phyloP scores from a whole-genome alignment of 139 green algal species.

The Marvania coccoides region DNA sequence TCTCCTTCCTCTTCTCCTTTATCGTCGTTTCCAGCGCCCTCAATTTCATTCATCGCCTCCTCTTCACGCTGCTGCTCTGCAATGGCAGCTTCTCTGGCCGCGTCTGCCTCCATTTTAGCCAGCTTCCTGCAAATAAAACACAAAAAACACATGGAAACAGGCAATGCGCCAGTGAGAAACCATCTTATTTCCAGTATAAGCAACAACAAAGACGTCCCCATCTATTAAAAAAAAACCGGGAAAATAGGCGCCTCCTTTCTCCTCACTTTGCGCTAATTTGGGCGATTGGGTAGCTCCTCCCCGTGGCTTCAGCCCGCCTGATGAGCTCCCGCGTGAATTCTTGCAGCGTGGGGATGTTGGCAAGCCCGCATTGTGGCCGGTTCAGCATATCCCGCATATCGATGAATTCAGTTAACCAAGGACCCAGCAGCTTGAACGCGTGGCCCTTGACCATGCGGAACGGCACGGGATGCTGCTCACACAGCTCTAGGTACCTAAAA shows the following conservation, averaged over 20 bases:
- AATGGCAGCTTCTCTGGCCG: conserved; percentile 34
- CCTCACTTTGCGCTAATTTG: conserved; percentile 24
- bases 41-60: conserved; percentile 24
- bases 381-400: conserved; percentile 79
- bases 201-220: neutral
- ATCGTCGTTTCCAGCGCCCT: no score
- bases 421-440: conserved; percentile 56
- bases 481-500: conserved; percentile 84
- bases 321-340: conserved; percentile 41
- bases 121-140: neutral
- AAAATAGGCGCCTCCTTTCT: neutral
- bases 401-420: conserved; percentile 80
- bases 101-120: conserved; percentile 34
- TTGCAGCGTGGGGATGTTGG: conserved; percentile 14
- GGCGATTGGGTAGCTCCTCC: conserved; percentile 42
- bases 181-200: no score
- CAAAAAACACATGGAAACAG: neutral
- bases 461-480: conserved; percentile 53
- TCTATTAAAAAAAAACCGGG: neutral
- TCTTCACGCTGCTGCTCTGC: conserved; percentile 65
- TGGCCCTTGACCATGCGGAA: conserved; percentile 81
- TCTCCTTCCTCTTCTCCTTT: neutral
- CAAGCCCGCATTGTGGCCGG: no score
- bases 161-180: no score
- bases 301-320: conserved; percentile 32